Evolutionary conservation across 805 yeast genomes (phyloP).

Genomic region (Citeromyces matritensis): DNA sequence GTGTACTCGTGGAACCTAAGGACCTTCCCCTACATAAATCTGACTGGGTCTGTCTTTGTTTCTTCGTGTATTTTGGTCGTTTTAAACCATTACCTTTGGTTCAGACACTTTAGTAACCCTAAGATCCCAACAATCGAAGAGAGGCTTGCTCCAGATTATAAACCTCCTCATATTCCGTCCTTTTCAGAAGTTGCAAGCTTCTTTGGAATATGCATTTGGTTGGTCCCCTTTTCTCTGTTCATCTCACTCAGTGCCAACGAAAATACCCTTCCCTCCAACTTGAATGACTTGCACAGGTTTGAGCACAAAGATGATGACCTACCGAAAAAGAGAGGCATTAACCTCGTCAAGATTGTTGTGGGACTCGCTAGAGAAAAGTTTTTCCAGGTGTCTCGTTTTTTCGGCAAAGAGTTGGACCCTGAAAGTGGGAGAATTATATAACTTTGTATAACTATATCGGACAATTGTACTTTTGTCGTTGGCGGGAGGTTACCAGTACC

Average conservation of each 20-base stretch:
- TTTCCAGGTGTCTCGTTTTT: slow-evolving; percentile 28
- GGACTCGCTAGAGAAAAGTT: slow-evolving; percentile 31
- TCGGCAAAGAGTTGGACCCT: slow-evolving; percentile 54
- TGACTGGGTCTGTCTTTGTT: slow-evolving; percentile 59
- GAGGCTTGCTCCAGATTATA: slow-evolving; percentile 40
- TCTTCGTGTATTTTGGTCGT: slow-evolving; percentile 59
- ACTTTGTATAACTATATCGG: slow-evolving; percentile 4
- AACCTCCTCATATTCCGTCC: slow-evolving; percentile 56
- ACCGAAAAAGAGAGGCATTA: slow-evolving; percentile 29
- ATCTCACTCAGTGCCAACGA: slow-evolving; percentile 89
- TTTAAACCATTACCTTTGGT: slow-evolving; percentile 81
- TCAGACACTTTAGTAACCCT: slow-evolving; percentile 63
- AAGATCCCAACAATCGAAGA: slow-evolving; percentile 54
- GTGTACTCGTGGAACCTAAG: slow-evolving; percentile 66
- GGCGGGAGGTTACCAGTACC: no score
- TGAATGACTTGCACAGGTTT: slow-evolving; percentile 8
- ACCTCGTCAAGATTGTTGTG: slow-evolving; percentile 55
- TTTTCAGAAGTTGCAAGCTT: slow-evolving; percentile 91
- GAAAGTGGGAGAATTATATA: slow-evolving; percentile 33
- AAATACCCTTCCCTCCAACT: slow-evolving; percentile 53
- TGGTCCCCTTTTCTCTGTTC: slow-evolving; percentile 83
- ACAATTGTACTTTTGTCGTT: slow-evolving; percentile 3
- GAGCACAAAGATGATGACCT: slow-evolving; percentile 14
- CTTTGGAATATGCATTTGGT: slow-evolving; percentile 88
- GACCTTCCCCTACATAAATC: slow-evolving; percentile 71